These are phyloP conservation scores for Phytopythium delawarense DNA, from an alignment of 352 stramenopile genomes.

Conservation along the genomic window DNA sequence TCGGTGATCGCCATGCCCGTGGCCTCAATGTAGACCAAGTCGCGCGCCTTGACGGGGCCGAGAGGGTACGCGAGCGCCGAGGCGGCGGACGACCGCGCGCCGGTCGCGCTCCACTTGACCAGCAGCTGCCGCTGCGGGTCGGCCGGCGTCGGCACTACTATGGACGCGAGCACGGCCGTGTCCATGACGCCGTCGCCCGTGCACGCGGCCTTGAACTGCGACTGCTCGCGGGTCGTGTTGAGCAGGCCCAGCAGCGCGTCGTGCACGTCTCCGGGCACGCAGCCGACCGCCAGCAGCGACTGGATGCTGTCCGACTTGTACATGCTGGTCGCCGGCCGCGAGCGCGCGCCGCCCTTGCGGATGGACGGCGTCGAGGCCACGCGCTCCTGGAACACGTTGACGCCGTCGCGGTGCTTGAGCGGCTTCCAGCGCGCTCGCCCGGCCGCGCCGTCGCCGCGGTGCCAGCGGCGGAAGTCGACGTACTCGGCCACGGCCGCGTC, in stretches of 20 bases:
- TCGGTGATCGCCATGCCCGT: slow-evolving; percentile 34
- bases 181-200: slow-evolving; percentile 30
- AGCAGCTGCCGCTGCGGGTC: slow-evolving; percentile 22
- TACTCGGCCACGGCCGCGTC: slow-evolving; percentile 27
- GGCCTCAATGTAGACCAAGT: slow-evolving; percentile 43
- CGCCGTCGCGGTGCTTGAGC: slow-evolving; percentile 28
- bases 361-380: slow-evolving; percentile 10
- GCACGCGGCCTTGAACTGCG: slow-evolving; percentile 29
- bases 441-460: slow-evolving; percentile 8
- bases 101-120: slow-evolving; percentile 40
- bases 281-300: slow-evolving; percentile 29
- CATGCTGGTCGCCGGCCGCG: neutral
- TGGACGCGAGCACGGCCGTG: slow-evolving; percentile 22
- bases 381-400: slow-evolving; percentile 29
- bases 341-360: neutral
- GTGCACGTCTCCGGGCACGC: slow-evolving; percentile 27
- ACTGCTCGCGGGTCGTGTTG: slow-evolving; percentile 20
- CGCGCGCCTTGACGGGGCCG: slow-evolving; percentile 25
- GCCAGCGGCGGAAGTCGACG: slow-evolving; percentile 15
- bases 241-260: slow-evolving; percentile 37
- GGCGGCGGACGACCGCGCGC: slow-evolving; percentile 1
- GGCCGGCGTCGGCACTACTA: slow-evolving; percentile 21
- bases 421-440: slow-evolving; percentile 25
- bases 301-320: slow-evolving; percentile 12
- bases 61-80: slow-evolving; percentile 15